Conservation (phyloP, 805 yeast genomes). For the Metschnikowia reukaufii region DNA sequence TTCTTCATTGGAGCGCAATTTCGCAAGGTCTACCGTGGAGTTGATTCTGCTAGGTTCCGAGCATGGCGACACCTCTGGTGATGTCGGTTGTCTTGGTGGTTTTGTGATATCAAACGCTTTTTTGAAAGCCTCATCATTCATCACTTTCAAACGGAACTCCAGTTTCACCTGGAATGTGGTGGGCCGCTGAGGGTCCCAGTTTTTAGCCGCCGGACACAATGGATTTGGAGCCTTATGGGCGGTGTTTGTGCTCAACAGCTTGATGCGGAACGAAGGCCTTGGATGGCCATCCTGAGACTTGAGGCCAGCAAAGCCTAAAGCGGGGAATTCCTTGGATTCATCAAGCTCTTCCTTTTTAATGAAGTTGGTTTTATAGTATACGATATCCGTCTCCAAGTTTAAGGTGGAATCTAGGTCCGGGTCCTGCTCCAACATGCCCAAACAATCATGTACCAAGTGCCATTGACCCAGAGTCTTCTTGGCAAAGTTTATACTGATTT, state of each 20-base stretch:
- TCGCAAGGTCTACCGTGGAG: conserved; percentile 41
- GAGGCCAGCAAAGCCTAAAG: conserved; percentile 19
- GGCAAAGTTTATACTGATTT: conserved; percentile 38
- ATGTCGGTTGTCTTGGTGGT: conserved; percentile 35
- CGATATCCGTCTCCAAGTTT: conserved; percentile 43
- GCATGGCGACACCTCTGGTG: conserved; percentile 44
- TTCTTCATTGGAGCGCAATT: conserved; percentile 34
- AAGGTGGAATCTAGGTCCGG: conserved; percentile 29
- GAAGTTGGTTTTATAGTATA: conserved; percentile 45
- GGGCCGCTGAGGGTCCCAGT: conserved; percentile 36
- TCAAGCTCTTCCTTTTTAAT: conserved; percentile 36
- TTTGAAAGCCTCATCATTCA: conserved; percentile 40
- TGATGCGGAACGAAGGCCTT: conserved; percentile 37
- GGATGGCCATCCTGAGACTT: conserved; percentile 23
- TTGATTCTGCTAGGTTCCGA: conserved; percentile 43
- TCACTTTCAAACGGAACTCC: conserved; percentile 36
- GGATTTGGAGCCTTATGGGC: conserved; percentile 19
- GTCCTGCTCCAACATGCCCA: conserved; percentile 28
- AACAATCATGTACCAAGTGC: conserved; percentile 35
- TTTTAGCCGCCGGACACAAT: conserved; percentile 40
- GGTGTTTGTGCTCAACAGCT: conserved; percentile 18
- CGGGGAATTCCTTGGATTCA: conserved; percentile 16
- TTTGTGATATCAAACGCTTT: conserved; percentile 29
- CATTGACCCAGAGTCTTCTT: conserved; percentile 25
- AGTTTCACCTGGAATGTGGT: conserved; percentile 30